A percentile compares a stretch with the other conserved stretches of the same genome.
Conservation (phyloP, 2,329 filamentous ascomycete genomes). For the Cladosporium sp. region DNA sequence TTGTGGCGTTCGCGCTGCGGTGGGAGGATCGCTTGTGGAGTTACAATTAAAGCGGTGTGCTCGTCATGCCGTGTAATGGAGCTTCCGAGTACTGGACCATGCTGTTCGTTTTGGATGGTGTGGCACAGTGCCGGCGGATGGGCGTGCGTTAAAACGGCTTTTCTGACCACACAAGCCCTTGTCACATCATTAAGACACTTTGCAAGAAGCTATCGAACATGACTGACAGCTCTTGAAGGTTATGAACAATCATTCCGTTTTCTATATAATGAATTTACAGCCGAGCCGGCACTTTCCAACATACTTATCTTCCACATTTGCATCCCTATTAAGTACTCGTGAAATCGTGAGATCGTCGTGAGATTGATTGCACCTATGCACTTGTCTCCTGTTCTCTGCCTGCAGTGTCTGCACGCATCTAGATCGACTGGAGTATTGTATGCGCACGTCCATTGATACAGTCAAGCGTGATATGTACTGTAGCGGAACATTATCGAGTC, state of each 20-base stretch:
- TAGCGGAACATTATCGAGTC: too few relatives aligned
- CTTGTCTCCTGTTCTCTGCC: too few relatives aligned
- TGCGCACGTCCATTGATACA: too few relatives aligned
- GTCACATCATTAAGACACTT: neutral
- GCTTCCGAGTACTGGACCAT: conserved; percentile 30
- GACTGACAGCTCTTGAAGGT: conserved; percentile 6
- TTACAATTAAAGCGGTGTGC: conserved; percentile 21
- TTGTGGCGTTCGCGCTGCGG: conserved; percentile 17
- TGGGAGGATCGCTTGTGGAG: conserved; percentile 39
- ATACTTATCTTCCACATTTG: too few relatives aligned
- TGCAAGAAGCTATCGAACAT: neutral
- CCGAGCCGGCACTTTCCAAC: too few relatives aligned
- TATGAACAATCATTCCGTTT: neutral
- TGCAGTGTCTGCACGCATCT: too few relatives aligned
- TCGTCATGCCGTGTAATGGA: conserved; percentile 25
- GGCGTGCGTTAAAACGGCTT: conserved; percentile 37
- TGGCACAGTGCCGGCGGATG: conserved; percentile 32
- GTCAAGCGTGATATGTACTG: too few relatives aligned
- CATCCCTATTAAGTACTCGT: too few relatives aligned
- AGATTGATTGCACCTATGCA: too few relatives aligned
- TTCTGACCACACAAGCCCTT: conserved; percentile 14
- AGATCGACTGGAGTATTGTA: too few relatives aligned
- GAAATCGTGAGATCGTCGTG: too few relatives aligned
- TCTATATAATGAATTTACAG: too few relatives aligned
- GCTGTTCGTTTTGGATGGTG: conserved; percentile 33